Evolutionary conservation across 164 flowering plant genomes (phyloP), one percentile per base, ranked within the genome.

Genomic region (Brasenia schreberi): DNA sequence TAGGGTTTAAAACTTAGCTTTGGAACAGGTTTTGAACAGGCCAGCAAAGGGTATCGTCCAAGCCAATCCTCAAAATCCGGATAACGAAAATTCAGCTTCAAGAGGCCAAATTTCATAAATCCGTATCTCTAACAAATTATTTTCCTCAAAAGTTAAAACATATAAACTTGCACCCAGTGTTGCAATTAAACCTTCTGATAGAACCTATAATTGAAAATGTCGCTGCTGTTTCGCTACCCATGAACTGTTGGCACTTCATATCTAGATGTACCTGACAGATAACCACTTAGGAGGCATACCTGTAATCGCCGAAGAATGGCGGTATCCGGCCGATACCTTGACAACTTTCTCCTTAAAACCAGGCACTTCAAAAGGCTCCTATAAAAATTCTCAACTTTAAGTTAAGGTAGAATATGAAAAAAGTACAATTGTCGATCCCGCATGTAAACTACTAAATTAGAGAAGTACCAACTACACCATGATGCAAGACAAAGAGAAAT

Each of bases 231-330:
- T 23, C 27, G 27, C 27, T 23, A 23, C 27, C 27, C 27, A 23
- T 23, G 27, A 23, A 23, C 27, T 23, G 27, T 23, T 23, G 27
- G 27, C 27, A 23, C 1, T 23, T 23, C 27, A 23, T 23, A 23
- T 23, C 27, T 23, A 23, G 27, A 23, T 23, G 0, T 23, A 2
- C 3, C 1, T 60, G 1, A 9, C 27, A 3, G 9, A 60, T 11
- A 60, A 19, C 62, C 19, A 11, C 11, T 12, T 45, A 7, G 2
- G n/a, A 60, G 27, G 7, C 67, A 56, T 61, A 90, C 96, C 92
- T 81, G 98, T 84, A 63, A 88, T 76, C 65, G 92, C 97, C 70
- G 84, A 77, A 64, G 97, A 93, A 74, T 90, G 97, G 78, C 80
- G 74, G 77, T 84, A 93, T 42, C 98, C 98, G 75, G 97, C 95